Conservation (phyloP, 352 stramenopile species). For the Phytophthora europaea region DNA sequence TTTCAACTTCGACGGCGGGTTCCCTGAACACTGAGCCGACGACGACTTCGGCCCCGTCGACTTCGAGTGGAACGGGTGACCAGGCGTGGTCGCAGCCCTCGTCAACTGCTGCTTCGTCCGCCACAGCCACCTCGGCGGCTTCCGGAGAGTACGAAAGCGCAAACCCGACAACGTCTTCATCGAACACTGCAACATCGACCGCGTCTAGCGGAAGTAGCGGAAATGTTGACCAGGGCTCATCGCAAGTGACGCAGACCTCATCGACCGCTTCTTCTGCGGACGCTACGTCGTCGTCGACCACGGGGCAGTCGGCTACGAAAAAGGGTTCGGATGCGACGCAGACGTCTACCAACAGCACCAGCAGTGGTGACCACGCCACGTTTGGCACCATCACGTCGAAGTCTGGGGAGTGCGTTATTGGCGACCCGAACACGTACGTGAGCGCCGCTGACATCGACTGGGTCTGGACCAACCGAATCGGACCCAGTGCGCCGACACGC, state of each 20-base stretch:
- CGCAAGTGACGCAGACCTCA: neutral
- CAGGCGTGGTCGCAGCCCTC: slow-evolving; percentile 4
- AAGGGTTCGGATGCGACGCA: slow-evolving; percentile 17
- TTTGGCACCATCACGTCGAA: slow-evolving; percentile 28
- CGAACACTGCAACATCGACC: neutral
- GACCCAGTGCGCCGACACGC: neutral
- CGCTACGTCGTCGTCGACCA: slow-evolving; percentile 3
- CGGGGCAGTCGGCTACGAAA: slow-evolving; percentile 9
- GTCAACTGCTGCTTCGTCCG: slow-evolving; percentile 11
- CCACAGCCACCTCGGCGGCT: slow-evolving; percentile 12
- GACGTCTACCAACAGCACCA: slow-evolving; percentile 21
- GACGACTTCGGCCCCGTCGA: slow-evolving; percentile 4
- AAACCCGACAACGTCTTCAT: slow-evolving; percentile 11
- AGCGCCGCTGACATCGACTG: slow-evolving; percentile 17
- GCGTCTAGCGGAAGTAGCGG: neutral
- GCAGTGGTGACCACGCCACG: slow-evolving; percentile 21
- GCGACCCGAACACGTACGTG: slow-evolving; percentile 28
- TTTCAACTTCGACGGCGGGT: slow-evolving; percentile 8
- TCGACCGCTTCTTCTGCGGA: slow-evolving; percentile 1
- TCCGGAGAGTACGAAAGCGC: slow-evolving; percentile 4
- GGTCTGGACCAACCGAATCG: slow-evolving; percentile 30
- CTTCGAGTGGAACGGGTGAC: slow-evolving; percentile 4
- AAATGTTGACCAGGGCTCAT: neutral
- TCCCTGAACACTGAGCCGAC: slow-evolving; percentile 13
- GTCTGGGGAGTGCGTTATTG: slow-evolving; percentile 21